phyloP scores from a whole-genome alignment of 129 eudicot genomes.

The Gnaphalium uliginosum region DNA sequence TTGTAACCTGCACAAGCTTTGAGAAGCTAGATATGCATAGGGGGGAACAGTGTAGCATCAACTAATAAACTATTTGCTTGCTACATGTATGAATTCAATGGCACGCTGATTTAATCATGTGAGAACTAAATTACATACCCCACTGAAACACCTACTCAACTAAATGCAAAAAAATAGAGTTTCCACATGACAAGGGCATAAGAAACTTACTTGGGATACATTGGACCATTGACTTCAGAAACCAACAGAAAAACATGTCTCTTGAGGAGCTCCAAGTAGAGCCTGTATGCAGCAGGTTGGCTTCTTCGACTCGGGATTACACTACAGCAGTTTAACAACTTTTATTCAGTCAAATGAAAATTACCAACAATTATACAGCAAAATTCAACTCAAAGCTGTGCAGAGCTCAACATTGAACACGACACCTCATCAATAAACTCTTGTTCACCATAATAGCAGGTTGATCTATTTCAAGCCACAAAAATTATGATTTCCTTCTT shows the following conservation, averaged over 20 bases:
- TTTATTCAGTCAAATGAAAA: background rate
- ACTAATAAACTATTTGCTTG: background rate
- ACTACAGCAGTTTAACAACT: constrained; percentile 39
- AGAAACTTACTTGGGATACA: constrained; percentile 65
- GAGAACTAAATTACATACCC: background rate
- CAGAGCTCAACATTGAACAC: background rate
- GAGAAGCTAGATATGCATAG: background rate
- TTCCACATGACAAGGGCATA: background rate
- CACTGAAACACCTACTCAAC: background rate
- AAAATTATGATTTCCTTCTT: background rate
- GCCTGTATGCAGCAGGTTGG: constrained; percentile 86
- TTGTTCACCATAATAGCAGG: constrained; percentile 2
- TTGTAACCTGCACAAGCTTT: background rate
- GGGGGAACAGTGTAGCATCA: background rate
- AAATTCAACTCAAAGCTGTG: background rate
- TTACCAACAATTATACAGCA: background rate
- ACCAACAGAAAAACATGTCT: constrained; percentile 77
- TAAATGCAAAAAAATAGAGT: background rate
- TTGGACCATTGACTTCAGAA: constrained; percentile 61
- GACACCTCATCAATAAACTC: constrained; percentile 14
- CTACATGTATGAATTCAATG: background rate
- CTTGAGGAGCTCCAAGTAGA: constrained; percentile 79
- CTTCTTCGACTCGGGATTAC: constrained; percentile 69
- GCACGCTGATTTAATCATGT: background rate
- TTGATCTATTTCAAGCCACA: constrained; percentile 7